Base-by-base conservation (phyloP, 345 rosid genomes). In the Fremontodendron californicum region DNA sequence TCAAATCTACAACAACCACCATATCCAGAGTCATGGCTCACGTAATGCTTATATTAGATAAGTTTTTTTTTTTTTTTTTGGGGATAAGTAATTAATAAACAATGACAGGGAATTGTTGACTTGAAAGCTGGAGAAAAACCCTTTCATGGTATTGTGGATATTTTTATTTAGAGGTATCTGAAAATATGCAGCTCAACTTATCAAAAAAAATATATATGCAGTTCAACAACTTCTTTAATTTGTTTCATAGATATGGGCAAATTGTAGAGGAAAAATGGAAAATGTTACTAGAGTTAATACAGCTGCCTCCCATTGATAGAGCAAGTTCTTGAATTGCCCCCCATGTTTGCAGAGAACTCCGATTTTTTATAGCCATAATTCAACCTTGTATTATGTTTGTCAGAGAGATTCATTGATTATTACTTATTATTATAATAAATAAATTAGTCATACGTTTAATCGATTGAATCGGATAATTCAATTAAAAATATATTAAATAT, bases 11-110 rank as follows among this genome's bases (percentile, higher is more conserved):
- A n/a, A n/a, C n/a, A 71, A 73, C 86, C 15, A 78, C 81, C 81
- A 74, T 78, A 76, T 82, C 82, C 78, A 15, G 25, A 48, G 69
- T 48, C n/a, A 75, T 83, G 82, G 80, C 79, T 78, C 52, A 71
- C 77, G 77, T 71, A 68, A 42, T 39, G 6, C 11, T 75, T 16
- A 18, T 39, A 13, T 21, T 1, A 58, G 68, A 11, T 29, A 15
- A 15, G 10, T 3, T 49, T 18, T 6, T 29, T 4, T n/a, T n/a
- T n/a, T n/a, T n/a, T n/a, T 18, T 49, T 8, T 11, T 9, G 3
- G 7, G 27, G 25, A 3, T 9, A 6, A 49, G 60, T 71, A 43
- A 68, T 43, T 39, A 65, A 37, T 65, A 65, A 65, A 65, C 25
- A 65, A 65, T 65, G 6, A 0, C 19, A n/a, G 25, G n/a, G 9